Percentiles rank a stretch among this genome's conserved stretches.
These are phyloP conservation scores for Cryphonectria parasitica DNA, from an alignment of 2,329 filamentous ascomycete genomes.

Conservation along the genomic window DNA sequence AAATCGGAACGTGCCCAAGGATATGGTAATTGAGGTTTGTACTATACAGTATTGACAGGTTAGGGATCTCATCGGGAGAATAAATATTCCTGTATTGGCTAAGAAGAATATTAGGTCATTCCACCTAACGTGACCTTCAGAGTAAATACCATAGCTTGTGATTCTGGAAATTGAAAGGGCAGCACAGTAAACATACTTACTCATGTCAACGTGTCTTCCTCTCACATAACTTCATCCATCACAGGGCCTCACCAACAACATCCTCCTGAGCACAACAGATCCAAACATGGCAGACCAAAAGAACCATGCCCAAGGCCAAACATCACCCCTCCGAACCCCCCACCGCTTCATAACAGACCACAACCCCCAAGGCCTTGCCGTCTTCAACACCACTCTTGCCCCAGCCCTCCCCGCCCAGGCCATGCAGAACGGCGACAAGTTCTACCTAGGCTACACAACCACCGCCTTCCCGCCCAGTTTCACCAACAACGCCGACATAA, in stretches of 20 bases:
- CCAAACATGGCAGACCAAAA: slow-evolving; percentile 21
- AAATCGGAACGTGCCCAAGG: too few species aligned
- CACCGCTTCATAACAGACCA: slow-evolving; percentile 42
- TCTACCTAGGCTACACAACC: slow-evolving; percentile 46
- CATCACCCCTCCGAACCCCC: slow-evolving; percentile 24
- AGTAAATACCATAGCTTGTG: background rate
- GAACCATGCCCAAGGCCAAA: background rate
- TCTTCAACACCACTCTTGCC: slow-evolving; percentile 39
- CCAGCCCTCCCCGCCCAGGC: slow-evolving; percentile 30
- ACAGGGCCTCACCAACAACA: background rate
- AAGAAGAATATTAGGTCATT: background rate
- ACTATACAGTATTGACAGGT: too few species aligned
- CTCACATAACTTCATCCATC: background rate
- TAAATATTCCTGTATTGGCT: background rate
- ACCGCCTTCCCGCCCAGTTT: slow-evolving; percentile 51
- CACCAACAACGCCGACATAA: slow-evolving; percentile 49
- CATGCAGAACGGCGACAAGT: slow-evolving; percentile 42
- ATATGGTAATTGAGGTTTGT: background rate
- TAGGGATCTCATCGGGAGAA: background rate
- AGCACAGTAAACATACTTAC: background rate
- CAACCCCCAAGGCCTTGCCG: slow-evolving; percentile 38
- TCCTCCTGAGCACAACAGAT: background rate
- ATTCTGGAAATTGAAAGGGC: background rate
- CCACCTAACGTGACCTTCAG: background rate
- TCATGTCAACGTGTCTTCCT: too few species aligned